Evolutionary conservation across 148 eudicot species (phyloP).

Genomic region (Nyssa sinensis): DNA sequence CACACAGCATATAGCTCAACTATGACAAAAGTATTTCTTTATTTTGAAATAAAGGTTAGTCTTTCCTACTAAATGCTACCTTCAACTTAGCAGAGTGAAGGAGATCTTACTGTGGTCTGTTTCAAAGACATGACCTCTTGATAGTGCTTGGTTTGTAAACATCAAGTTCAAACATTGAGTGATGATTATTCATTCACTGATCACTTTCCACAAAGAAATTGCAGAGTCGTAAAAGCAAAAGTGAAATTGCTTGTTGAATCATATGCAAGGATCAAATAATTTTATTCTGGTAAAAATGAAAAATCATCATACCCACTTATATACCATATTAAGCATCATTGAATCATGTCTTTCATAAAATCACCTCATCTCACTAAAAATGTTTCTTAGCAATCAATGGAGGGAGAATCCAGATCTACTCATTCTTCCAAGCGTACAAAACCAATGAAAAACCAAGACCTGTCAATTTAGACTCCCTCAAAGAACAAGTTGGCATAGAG

Average conservation of each 20-base stretch:
- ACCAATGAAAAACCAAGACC: conserved; percentile 46
- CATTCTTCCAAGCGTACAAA: conserved; percentile 58
- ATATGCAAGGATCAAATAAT: not conserved
- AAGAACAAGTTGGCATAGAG: conserved; percentile 19
- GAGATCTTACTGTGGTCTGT: not conserved
- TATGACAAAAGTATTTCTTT: not conserved
- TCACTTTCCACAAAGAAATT: not conserved
- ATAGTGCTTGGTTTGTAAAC: not conserved
- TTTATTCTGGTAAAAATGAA: not conserved
- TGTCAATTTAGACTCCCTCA: conserved; percentile 28
- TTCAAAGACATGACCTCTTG: not conserved
- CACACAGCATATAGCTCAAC: not conserved
- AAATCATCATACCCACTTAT: not conserved
- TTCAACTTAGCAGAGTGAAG: not conserved
- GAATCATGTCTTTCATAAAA: conserved; percentile 13
- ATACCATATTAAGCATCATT: not conserved
- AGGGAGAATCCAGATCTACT: conserved; percentile 20
- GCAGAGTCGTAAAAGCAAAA: not conserved
- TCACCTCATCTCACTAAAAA: conserved; percentile 1
- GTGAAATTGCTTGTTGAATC: not conserved
- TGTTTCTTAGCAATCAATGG: not conserved
- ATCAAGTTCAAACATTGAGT: not conserved
- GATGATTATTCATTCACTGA: not conserved
- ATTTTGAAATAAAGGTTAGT: not conserved
- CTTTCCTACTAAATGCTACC: not conserved